Percentiles rank a stretch among this genome's conserved stretches.
Conservation (phyloP, 176 grass and related monocot species). For the Triticum aestivum region IWGSC_CS_RefSeq_v2.1 NC_057801.1:16730436-16730935, state of each 20-base stretch:
- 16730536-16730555: constrained; percentile 90
- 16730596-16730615: constrained; percentile 85
- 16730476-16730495: constrained; percentile 65
- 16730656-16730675: constrained; percentile 79
- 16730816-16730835: constrained; percentile 87
- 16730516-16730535: constrained; percentile 77
- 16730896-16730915: constrained; percentile 51
- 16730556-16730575: constrained; percentile 70
- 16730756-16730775: constrained; percentile 10
- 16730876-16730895: constrained; percentile 29
- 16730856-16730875: constrained; percentile 52
- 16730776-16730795: constrained; percentile 31
- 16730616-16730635: constrained; percentile 89
- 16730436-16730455: constrained; percentile 81
- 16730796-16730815: constrained; percentile 73
- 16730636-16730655: constrained; percentile 91
- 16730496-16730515: constrained; percentile 76
- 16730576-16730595: constrained; percentile 99
- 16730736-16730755: neutral
- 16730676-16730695: constrained; percentile 78
- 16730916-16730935: constrained; percentile 28
- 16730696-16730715: constrained; percentile 50
- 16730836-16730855: constrained; percentile 85
- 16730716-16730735: too few species aligned
- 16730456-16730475: constrained; percentile 79